A percentile compares a stretch with the other conserved stretches of the same genome.
Conservation (phyloP, 2,329 filamentous ascomycete genomes). For the Aspergillus sp. region DNA sequence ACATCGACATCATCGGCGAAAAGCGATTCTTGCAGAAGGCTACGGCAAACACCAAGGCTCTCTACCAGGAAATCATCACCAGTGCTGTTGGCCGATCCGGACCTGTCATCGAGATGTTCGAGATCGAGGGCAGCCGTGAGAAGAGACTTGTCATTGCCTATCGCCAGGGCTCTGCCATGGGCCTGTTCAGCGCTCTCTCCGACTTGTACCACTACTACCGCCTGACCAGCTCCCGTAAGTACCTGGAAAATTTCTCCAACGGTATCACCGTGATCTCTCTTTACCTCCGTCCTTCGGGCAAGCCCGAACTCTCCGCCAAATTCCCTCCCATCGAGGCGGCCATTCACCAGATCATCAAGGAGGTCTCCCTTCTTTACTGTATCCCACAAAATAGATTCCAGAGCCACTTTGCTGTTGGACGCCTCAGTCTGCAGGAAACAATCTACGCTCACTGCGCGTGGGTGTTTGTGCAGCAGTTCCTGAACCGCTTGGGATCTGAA, state of each 20-base stretch:
- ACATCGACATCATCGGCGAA: slow-evolving; percentile 87
- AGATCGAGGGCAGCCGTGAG: slow-evolving; percentile 85
- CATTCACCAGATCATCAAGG: slow-evolving; percentile 98
- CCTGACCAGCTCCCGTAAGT: slow-evolving; percentile 91
- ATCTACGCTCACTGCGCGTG: slow-evolving; percentile 97
- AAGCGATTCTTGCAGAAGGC: slow-evolving; percentile 93
- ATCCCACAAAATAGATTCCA: slow-evolving; percentile 97
- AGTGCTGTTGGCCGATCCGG: slow-evolving; percentile 79
- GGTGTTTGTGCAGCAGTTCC: slow-evolving; percentile 97
- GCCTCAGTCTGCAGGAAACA: slow-evolving; percentile 89
- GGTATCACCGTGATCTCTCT: slow-evolving; percentile 96
- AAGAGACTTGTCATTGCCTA: slow-evolving; percentile 94
- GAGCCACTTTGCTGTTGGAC: slow-evolving; percentile 75
- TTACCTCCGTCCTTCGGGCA: slow-evolving; percentile 73
- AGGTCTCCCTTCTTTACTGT: slow-evolving; percentile 94
- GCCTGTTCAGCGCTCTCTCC: slow-evolving; percentile 90
- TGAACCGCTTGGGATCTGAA: slow-evolving; percentile 89
- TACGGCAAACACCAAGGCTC: slow-evolving; percentile 88
- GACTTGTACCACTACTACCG: slow-evolving; percentile 99
- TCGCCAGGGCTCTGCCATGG: slow-evolving; percentile 84
- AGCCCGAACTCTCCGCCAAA: slow-evolving; percentile 50
- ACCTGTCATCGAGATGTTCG: slow-evolving; percentile 96
- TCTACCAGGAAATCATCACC: slow-evolving; percentile 92
- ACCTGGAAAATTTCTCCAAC: slow-evolving; percentile 98
- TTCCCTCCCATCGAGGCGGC: slow-evolving; percentile 84